Conservation (phyloP, 2,329 filamentous ascomycete species). For the Leptographium flavum region DNA sequence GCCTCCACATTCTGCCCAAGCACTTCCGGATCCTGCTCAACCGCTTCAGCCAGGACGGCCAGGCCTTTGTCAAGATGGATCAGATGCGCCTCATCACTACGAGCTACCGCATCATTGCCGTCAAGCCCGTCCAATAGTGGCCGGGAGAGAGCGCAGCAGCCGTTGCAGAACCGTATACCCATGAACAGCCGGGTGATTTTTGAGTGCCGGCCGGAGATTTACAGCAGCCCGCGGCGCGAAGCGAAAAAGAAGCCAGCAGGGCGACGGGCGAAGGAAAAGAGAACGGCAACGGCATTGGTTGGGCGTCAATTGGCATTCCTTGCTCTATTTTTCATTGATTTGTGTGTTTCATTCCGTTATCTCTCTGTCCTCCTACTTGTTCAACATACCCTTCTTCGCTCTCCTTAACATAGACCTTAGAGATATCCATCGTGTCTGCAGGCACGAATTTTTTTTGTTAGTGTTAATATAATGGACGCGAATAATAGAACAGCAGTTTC, state of each 20-base stretch:
- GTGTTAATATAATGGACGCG: not conserved
- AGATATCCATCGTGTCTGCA: slow-evolving; percentile 8
- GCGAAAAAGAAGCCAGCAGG: not conserved
- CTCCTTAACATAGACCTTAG: slow-evolving; percentile 9
- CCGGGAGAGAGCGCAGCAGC: not conserved
- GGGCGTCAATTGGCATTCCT: not conserved
- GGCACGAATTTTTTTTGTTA: not conserved
- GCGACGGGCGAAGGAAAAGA: not conserved
- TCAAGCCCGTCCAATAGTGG: slow-evolving; percentile 22
- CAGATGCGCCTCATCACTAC: slow-evolving; percentile 35
- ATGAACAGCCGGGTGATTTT: not conserved
- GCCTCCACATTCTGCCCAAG: slow-evolving; percentile 28
- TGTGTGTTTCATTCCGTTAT: not conserved
- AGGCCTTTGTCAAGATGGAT: slow-evolving; percentile 42
- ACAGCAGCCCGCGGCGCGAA: not conserved
- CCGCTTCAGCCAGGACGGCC: slow-evolving; percentile 35
- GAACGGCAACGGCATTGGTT: slow-evolving; percentile 1
- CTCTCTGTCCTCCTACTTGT: not conserved
- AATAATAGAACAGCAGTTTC: not conserved
- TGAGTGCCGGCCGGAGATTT: not conserved
- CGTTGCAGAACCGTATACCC: not conserved
- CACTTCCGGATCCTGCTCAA: slow-evolving; percentile 41
- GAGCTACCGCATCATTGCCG: slow-evolving; percentile 36
- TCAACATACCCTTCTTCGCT: slow-evolving; percentile 4
- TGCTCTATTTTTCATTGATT: not conserved